Evolutionary conservation across 148 eudicot species (phyloP), one percentile per base, ranked within the genome.

Genomic region (Limonium bicolor): DNA sequence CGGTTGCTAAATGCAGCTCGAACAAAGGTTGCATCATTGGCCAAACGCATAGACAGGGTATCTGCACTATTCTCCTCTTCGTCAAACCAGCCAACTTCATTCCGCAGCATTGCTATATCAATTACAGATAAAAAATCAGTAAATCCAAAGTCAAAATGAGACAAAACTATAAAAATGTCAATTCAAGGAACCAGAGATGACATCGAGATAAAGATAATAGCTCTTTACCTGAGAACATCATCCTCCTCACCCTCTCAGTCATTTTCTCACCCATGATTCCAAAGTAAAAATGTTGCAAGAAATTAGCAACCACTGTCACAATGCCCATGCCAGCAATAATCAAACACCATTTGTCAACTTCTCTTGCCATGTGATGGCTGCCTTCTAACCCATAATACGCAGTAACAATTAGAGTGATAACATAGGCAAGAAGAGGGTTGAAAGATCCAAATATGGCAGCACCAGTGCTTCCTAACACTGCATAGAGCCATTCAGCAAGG

Each of bases 1-100:
- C 97, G 80, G 55, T 90, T 90, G 70, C 97, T 90, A 77, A 90
- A 90, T 60, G 97, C 94, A 66, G 97, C 97, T 70, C 97, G 81
- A 31, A 90, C 97, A 74, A 90, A 90, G 35, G 97, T 90, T 12
- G 97, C 97, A 73, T 90, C 97, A 63, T 90, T 90, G 42, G 97
- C 97, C 59, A 90, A 71, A 37, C 95, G 94, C 95, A 90, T 90
- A 30, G 97, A 90, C 41, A 90, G 64, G 47, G 74, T 90, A 65
- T 90, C 97, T 40, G 95, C 92, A 67, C 87, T 84, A 52, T 84
- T 90, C 36, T 80, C 97, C 65, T 90, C 97, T 20, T 77, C 94
- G 63, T 90, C 97, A 71, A 90, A 90, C 97, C 97, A 90, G 58
- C 97, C 97, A 55, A 78, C 84, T 80, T 90, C 97, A 66, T 84